A percentile compares a stretch with the other conserved stretches of the same genome.
Conservation (phyloP, 2,329 filamentous ascomycete genomes). For the Cladorrhinum sp. region DNA sequence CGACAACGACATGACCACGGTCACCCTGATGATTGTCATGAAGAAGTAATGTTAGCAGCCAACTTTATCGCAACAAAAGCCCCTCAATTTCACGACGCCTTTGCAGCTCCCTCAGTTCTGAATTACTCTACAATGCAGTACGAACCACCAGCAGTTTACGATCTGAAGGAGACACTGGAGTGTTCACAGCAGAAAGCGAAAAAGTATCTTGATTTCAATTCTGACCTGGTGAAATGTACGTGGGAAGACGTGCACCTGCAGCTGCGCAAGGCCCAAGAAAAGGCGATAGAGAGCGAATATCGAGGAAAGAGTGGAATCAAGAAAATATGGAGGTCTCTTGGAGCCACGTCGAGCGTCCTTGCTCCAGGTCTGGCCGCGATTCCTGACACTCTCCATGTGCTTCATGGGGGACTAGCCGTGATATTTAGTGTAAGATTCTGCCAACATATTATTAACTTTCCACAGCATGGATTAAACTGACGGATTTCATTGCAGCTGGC, state of each 20-base stretch:
- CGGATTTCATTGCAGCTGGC: conserved; percentile 12
- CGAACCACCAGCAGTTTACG: conserved; percentile 11
- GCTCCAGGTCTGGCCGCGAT: conserved; percentile 10
- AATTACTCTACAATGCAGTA: conserved; percentile 11
- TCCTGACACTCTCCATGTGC: conserved; percentile 11
- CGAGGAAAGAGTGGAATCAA: conserved; percentile 5
- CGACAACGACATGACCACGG: not conserved
- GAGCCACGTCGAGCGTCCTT: conserved; percentile 1
- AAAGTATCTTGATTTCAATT: conserved; percentile 12
- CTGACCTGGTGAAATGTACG: conserved; percentile 11
- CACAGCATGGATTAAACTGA: not conserved
- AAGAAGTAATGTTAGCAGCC: not conserved
- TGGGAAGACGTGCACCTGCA: conserved; percentile 18
- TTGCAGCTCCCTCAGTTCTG: conserved; percentile 8
- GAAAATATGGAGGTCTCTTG: conserved; percentile 4
- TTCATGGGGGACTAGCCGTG: conserved; percentile 18
- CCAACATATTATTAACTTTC: no score
- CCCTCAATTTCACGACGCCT: conserved; percentile 14
- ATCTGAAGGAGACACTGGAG: conserved; percentile 14
- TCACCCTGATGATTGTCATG: not conserved
- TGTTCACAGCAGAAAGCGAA: not conserved
- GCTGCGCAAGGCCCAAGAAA: conserved; percentile 10
- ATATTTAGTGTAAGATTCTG: conserved; percentile 16
- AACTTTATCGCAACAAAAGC: conserved; percentile 16
- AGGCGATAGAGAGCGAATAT: conserved; percentile 9